Evolutionary conservation across 1,284 basidiomycete species (phyloP).

Genomic region (Crocinoboletus sp.): DNA sequence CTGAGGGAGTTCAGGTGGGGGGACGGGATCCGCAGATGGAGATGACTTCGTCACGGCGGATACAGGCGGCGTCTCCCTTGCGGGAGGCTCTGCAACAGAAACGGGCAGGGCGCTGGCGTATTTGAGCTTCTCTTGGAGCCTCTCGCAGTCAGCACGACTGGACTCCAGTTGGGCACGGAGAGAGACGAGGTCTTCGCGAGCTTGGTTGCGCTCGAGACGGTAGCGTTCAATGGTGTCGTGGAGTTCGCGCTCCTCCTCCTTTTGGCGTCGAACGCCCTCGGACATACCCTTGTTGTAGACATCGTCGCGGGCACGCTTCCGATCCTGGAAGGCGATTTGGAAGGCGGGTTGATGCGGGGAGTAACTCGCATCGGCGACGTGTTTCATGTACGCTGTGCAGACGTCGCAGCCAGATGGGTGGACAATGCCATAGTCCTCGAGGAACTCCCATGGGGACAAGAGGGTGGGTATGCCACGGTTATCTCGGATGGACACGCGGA

Average conservation of each 20-base stretch:
- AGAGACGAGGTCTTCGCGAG: conserved; percentile 32
- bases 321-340: conserved; percentile 37
- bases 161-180: conserved; percentile 35
- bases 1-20: conserved; percentile 3
- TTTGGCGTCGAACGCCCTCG: conserved; percentile 31
- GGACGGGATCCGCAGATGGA: not conserved
- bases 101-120: not conserved
- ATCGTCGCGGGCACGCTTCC: conserved; percentile 33
- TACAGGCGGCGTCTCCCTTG: conserved; percentile 1
- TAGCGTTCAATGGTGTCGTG: conserved; percentile 32
- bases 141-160: conserved; percentile 35
- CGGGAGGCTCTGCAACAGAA: conserved; percentile 2
- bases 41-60: conserved; percentile 6
- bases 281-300: conserved; percentile 30
- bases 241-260: conserved; percentile 32
- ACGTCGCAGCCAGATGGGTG: conserved; percentile 38
- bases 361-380: conserved; percentile 37
- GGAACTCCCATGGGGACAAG: conserved; percentile 36
- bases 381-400: conserved; percentile 40
- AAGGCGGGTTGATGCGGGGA: conserved; percentile 36
- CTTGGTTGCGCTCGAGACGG: conserved; percentile 32
- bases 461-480: conserved; percentile 32
- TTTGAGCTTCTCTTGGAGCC: conserved; percentile 26
- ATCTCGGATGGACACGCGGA: conserved; percentile 25
- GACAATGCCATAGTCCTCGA: conserved; percentile 40